Conservation (phyloP, 176 grass and related monocot species). For the Lolium multiflorum region DNA sequence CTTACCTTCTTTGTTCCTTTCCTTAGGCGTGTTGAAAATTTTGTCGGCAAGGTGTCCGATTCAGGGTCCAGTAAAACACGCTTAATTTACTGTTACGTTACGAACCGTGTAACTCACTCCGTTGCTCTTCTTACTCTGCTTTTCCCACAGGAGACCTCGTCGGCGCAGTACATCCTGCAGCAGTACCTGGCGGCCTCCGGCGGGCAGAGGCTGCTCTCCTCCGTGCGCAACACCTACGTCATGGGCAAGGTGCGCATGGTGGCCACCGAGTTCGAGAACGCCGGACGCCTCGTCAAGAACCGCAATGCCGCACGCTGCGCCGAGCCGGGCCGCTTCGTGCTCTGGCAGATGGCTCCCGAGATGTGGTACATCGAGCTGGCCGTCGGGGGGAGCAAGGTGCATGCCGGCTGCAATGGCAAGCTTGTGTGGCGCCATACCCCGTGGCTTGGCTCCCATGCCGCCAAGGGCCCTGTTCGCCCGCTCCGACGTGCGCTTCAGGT, state of each 20-base stretch:
- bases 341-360: conserved; percentile 79
- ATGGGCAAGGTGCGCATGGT: conserved; percentile 80
- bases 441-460: conserved; percentile 55
- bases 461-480: conserved; percentile 72
- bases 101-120: not conserved
- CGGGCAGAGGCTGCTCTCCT: conserved; percentile 58
- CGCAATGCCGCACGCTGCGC: conserved; percentile 46
- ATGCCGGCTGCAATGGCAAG: conserved; percentile 69
- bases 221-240: conserved; percentile 57
- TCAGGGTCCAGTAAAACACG: conserved; percentile 16
- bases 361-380: conserved; percentile 80
- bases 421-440: conserved; percentile 75
- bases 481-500: conserved; percentile 82
- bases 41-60: conserved; percentile 7
- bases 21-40: not conserved
- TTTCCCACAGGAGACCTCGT: conserved; percentile 67
- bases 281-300: conserved; percentile 59
- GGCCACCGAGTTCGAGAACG: conserved; percentile 55
- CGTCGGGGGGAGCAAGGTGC: conserved; percentile 72
- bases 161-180: conserved; percentile 83
- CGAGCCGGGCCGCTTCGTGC: conserved; percentile 65
- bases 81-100: conserved; percentile 32
- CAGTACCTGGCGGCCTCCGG: conserved; percentile 80
- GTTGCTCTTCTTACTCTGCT: not conserved
- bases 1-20: conserved; percentile 4